Percentiles rank a stretch among this genome's conserved stretches.
These are phyloP conservation scores for Hemerocallis citrina DNA, from an alignment of 106 monocot genomes.

Conservation along the genomic window DNA sequence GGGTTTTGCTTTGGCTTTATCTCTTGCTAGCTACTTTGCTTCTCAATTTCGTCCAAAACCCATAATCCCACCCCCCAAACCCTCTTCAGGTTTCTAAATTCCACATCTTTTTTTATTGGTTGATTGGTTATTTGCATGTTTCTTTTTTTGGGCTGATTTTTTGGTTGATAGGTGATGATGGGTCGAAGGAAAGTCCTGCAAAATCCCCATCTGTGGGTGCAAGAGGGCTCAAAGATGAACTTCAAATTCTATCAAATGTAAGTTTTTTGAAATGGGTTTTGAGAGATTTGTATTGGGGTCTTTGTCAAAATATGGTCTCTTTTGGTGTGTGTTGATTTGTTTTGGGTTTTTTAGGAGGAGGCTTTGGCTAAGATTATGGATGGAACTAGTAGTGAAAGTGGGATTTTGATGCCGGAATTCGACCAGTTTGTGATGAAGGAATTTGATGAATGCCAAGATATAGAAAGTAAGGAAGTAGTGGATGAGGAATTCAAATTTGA, in stretches of 20 bases:
- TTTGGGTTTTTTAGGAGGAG: conserved; percentile 15
- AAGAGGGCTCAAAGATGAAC: conserved; percentile 16
- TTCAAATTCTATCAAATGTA: conserved; percentile 18
- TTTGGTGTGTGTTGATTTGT: neutral
- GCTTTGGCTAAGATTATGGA: conserved; percentile 17
- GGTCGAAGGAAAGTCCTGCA: neutral
- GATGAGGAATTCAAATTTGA: neutral
- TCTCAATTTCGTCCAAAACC: neutral
- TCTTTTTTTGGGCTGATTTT: neutral
- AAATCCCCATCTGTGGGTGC: neutral
- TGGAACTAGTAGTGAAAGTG: conserved; percentile 1
- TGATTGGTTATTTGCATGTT: neutral
- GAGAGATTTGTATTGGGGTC: neutral
- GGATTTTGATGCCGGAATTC: conserved; percentile 9
- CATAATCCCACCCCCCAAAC: neutral
- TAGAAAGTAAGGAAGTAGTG: neutral
- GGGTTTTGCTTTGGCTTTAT: conserved; percentile 33
- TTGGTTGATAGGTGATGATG: neutral
- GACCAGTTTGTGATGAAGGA: conserved; percentile 10
- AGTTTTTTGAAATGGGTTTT: neutral
- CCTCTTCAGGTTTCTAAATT: conserved; percentile 15
- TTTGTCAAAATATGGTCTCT: neutral
- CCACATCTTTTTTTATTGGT: neutral
- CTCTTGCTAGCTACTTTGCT: conserved; percentile 33
- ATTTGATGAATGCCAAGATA: neutral